Conservation (phyloP, 345 rosid genomes). For the Citrus trifoliata region DNA sequence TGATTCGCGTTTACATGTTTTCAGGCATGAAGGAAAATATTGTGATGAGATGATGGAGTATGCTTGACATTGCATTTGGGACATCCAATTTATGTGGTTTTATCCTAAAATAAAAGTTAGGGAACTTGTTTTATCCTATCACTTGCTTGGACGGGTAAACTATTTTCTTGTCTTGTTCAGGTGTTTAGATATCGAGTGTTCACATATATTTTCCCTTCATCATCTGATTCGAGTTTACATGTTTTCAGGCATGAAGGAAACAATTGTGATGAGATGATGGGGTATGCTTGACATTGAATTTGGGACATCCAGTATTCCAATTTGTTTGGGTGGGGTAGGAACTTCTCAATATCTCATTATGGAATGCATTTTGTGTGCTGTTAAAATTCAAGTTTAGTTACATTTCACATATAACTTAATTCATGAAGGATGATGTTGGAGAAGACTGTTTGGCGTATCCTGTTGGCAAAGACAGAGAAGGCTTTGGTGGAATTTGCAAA, state of each 20-base stretch:
- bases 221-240: not conserved
- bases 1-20: not conserved
- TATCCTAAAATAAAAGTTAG: not conserved
- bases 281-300: not conserved
- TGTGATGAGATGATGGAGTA: not conserved
- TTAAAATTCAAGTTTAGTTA: not conserved
- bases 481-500: slow-evolving; percentile 13
- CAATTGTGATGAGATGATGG: not conserved
- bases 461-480: slow-evolving; percentile 5
- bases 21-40: not conserved
- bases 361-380: not conserved
- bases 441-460: not conserved
- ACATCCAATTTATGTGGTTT: not conserved
- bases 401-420: not conserved
- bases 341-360: not conserved
- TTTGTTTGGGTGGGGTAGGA: not conserved
- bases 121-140: too few relatives aligned
- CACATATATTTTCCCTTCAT: not conserved
- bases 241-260: not conserved
- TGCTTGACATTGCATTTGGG: not conserved
- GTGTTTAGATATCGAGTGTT: not conserved
- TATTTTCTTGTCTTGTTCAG: not conserved
- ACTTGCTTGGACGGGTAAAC: not conserved
- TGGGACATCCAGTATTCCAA: not conserved
- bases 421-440: not conserved